Evolutionary conservation across 441 rosid genomes (phyloP), one percentile per base, ranked within the genome.

Genomic region (Jatropha podagrica): DNA sequence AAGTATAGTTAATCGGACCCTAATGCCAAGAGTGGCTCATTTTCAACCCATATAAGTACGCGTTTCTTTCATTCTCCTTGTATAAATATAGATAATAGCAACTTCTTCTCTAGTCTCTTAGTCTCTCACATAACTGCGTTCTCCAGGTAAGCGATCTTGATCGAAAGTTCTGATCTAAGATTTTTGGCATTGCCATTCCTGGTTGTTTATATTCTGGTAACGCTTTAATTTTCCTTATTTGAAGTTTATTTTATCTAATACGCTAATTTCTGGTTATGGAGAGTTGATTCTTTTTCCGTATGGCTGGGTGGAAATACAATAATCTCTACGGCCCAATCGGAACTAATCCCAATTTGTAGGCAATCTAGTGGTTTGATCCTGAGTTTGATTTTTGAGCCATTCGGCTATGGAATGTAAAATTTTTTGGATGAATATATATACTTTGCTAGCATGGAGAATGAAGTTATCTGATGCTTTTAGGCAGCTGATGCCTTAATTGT

Each of bases 131-230:
- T 68, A 3, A 2, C 72, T 49, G 72, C n/a, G 17, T 52, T 41
- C 8, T 27, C 63, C 52, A 26, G 73, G 73, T 55, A 55, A 69
- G 73, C 62, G n/a, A 58, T 70, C 56, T 18, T 38, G 49, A 69
- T 54, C 63, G 40, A 20, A 58, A 58, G 2, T 27, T 52, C 40
- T 7, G 2, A 32, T 51, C 44, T 48, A 18, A 7, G 5, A 51
- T 68, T 68, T 68, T 14, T 56, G n/a, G 32, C 60, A 52, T 52
- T 52, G 10, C 56, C 7, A 9, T 26, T 42, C n/a, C 5, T 67
- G 58, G 12, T 68, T 49, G 32, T 32, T 17, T 9, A 18, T 61
- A 2, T 17, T 13, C 41, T 13, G 54, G 41, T 13, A 6, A 42
- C 38, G 10, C 65, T 18, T 77, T 61, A 61, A 10, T 51, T 73